Conservation (phyloP, 1,139 yeast genomes). For the Hemisphaericaspora lyxosophila region DNA sequence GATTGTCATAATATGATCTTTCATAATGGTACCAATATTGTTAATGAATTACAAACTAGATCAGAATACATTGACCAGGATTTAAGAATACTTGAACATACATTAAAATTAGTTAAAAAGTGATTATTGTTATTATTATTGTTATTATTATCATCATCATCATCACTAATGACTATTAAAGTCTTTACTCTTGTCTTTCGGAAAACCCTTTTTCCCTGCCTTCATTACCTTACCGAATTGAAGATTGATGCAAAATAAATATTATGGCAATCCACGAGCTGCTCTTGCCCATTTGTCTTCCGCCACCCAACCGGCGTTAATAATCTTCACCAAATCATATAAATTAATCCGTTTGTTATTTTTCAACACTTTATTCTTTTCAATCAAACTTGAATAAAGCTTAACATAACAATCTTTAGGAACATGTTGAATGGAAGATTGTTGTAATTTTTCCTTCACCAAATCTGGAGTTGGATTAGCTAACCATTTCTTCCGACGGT, state of each 20-base stretch:
- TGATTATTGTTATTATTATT: conserved; percentile 1
- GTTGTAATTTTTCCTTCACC: conserved; percentile 18
- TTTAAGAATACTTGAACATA: conserved; percentile 46
- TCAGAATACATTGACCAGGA: conserved; percentile 48
- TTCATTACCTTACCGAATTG: too few relatives aligned
- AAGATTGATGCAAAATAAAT: too few relatives aligned
- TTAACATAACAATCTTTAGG: conserved; percentile 52
- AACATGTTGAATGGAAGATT: conserved; percentile 37
- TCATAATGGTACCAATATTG: conserved; percentile 16
- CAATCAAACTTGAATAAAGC: conserved; percentile 57
- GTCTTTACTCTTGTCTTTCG: too few relatives aligned
- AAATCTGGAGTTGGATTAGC: conserved; percentile 17
- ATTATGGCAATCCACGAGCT: conserved; percentile 42
- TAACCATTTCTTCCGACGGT: conserved; percentile 60
- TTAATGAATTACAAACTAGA: conserved; percentile 40
- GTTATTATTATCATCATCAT: too few relatives aligned
- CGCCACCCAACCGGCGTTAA: conserved; percentile 70
- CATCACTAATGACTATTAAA: too few relatives aligned
- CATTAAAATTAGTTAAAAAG: conserved; percentile 21
- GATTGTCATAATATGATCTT: conserved; percentile 17
- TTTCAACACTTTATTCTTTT: conserved; percentile 56
- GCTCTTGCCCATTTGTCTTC: conserved; percentile 65
- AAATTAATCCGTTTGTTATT: conserved; percentile 54
- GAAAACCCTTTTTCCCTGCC: too few relatives aligned
- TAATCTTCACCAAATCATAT: conserved; percentile 56